Conservation (phyloP, 164 flowering plant genomes). For the Dillenia turbinata region DNA sequence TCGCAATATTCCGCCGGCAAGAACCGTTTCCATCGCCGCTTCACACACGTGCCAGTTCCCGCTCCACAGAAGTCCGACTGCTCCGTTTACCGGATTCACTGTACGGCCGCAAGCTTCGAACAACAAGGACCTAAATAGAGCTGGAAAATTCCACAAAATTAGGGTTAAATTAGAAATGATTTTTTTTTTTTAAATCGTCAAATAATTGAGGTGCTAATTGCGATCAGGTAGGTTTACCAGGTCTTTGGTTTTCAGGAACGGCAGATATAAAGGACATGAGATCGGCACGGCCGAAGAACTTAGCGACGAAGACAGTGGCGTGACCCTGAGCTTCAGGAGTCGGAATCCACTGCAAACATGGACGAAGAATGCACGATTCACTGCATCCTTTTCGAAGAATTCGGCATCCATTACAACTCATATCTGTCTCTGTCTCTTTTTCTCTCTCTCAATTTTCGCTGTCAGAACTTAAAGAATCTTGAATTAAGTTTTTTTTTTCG, state of each 20-base stretch:
- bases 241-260: constrained; percentile 48
- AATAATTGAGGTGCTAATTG: too few relatives aligned
- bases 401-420: constrained; percentile 68
- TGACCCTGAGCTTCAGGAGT: constrained; percentile 52
- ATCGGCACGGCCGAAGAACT: constrained; percentile 68
- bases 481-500: background rate
- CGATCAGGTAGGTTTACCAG: constrained; percentile 22
- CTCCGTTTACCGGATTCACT: constrained; percentile 86
- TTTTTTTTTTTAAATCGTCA: background rate
- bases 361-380: constrained; percentile 48
- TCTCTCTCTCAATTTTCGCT: too few relatives aligned
- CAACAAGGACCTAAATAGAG: constrained; percentile 64
- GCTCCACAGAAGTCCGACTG: constrained; percentile 71
- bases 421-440: background rate
- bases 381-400: constrained; percentile 62
- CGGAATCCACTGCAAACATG: constrained; percentile 56
- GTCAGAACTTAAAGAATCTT: background rate
- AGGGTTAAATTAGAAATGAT: too few relatives aligned
- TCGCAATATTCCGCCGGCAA: constrained; percentile 50
- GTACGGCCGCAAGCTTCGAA: constrained; percentile 82
- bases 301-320: constrained; percentile 70
- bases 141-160: constrained; percentile 21
- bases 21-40: constrained; percentile 70
- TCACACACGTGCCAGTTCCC: constrained; percentile 85
- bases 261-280: constrained; percentile 64